Percentiles rank a stretch among this genome's conserved stretches.
Evolutionary conservation across 805 yeast species (phyloP).

Genomic region (Candida takata): DNA sequence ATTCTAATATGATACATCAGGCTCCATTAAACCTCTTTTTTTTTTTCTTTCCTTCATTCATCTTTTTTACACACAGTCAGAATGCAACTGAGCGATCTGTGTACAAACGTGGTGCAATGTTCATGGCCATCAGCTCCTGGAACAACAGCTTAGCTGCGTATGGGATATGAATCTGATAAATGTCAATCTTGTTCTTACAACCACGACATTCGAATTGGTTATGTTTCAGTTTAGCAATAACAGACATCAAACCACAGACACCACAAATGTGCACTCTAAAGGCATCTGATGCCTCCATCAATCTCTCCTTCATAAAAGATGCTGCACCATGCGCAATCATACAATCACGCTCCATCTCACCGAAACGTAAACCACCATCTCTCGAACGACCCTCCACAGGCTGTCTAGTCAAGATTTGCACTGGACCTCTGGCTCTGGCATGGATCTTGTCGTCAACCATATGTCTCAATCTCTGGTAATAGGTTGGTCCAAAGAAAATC

Average conservation of each 20-base stretch:
- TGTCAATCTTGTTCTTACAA: conserved; percentile 96
- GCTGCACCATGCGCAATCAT: conserved; percentile 99
- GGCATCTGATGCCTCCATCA: conserved; percentile 99
- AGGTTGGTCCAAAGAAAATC: conserved; percentile 98
- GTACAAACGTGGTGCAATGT: conserved; percentile 92
- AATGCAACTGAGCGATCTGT: conserved; percentile 77
- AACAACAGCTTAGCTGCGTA: conserved; percentile 96
- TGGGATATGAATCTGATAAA: conserved; percentile 95
- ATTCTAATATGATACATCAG: background rate
- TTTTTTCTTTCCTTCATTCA: background rate
- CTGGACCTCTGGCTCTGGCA: conserved; percentile 99
- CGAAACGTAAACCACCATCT: conserved; percentile 98
- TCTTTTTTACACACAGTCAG: conserved; percentile 6
- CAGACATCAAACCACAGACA: conserved; percentile 96
- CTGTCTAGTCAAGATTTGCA: conserved; percentile 94
- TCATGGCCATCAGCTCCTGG: conserved; percentile 99
- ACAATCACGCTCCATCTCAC: conserved; percentile 99
- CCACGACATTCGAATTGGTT: conserved; percentile 98
- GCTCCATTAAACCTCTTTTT: background rate
- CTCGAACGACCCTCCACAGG: conserved; percentile 99
- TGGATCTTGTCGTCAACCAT: conserved; percentile 99
- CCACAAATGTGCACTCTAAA: conserved; percentile 98
- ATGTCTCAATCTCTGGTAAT: conserved; percentile 96
- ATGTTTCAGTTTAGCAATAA: conserved; percentile 94
- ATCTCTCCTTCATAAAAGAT: conserved; percentile 92